phyloP scores from a whole-genome alignment of 2,329 filamentous ascomycete species.

The Coniochaeta ligniaria region DNA sequence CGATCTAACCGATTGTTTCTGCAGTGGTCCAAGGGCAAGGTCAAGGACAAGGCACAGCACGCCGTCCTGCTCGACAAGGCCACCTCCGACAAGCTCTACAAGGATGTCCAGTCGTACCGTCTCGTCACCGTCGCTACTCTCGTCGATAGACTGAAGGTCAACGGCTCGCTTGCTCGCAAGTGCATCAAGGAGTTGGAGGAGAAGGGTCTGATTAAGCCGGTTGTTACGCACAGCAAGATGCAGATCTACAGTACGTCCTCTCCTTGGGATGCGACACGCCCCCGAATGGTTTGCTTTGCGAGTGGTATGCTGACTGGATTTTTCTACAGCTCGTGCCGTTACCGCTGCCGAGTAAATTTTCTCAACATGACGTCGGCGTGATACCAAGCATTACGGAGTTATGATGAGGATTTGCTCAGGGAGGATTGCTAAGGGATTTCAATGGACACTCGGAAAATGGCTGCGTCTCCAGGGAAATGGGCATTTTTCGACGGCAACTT shows the following conservation, averaged over 20 bases:
- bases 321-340: conserved; percentile 49
- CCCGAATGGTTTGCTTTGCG: too few relatives aligned
- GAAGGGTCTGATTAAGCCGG: conserved; percentile 97
- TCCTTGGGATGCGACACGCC: background rate
- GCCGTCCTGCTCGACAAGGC: conserved; percentile 97
- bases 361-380: conserved; percentile 16
- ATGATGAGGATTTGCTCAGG: conserved; percentile 13
- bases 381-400: conserved; percentile 7
- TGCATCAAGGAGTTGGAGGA: conserved; percentile 91
- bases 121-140: conserved; percentile 98
- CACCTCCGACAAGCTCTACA: conserved; percentile 97
- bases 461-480: conserved; percentile 19
- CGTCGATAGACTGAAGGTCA: conserved; percentile 99
- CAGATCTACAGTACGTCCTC: conserved; percentile 80
- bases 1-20: background rate
- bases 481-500: conserved; percentile 15
- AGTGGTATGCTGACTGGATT: conserved; percentile 20
- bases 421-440: conserved; percentile 18
- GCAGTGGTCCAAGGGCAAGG: conserved; percentile 51
- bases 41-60: conserved; percentile 99
- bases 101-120: conserved; percentile 99
- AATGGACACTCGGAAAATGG: conserved; percentile 16
- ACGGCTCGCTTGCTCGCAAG: conserved; percentile 89
- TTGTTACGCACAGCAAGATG: conserved; percentile 94
- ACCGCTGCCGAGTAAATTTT: conserved; percentile 38